Base-by-base conservation (phyloP, 129 eudicot genomes). In the Flaveria linearis region DNA sequence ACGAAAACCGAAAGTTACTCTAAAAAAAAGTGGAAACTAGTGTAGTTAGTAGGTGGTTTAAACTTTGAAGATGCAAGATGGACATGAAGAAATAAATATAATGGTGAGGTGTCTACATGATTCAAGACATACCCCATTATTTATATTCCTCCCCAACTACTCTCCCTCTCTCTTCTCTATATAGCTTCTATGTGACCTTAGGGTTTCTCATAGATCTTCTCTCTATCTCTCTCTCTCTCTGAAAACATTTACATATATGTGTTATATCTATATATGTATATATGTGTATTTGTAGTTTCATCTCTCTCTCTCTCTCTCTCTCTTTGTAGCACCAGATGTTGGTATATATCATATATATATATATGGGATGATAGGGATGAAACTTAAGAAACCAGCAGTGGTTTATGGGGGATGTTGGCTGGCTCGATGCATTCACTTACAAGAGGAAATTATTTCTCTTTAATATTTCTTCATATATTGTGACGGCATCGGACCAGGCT, bases 401-500 rank as follows among this genome's bases (percentile, higher is more conserved):
- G 83, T 72, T 79, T 79, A 42, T 72, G 83, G 83, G 83, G 83
- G 57, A 72, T 79, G 83, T 79, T 79, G 83, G 83, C 83, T 79
- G 83, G 83, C 78, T 79, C 83, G 83, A 64, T 79, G 83, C 78
- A 72, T 79, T 79, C 83, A 79, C 83, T 58, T 69, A 2, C 58
- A 33, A 6, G 20, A 68, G 57, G 23, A 56, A 42, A 25, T 22
- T 20, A 9, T 16, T 36, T 67, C 43, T 45, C 26, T 17, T 7
- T 25, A 8, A 5, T 2, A 28, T 11, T 71, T 70, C 30, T 51
- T 26, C 64, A 41, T 49, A 63, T 52, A 63, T n/a, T 45, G 83
- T 79, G 83, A 79, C 83, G 69, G 83, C 85, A 57, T 87, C 97
- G 97, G 97, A 92, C 97, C 97, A 92, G 97, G 97, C 97, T 92